phyloP scores from a whole-genome alignment of 1,284 basidiomycete species.

The Pseudozyma sp. region DNA sequence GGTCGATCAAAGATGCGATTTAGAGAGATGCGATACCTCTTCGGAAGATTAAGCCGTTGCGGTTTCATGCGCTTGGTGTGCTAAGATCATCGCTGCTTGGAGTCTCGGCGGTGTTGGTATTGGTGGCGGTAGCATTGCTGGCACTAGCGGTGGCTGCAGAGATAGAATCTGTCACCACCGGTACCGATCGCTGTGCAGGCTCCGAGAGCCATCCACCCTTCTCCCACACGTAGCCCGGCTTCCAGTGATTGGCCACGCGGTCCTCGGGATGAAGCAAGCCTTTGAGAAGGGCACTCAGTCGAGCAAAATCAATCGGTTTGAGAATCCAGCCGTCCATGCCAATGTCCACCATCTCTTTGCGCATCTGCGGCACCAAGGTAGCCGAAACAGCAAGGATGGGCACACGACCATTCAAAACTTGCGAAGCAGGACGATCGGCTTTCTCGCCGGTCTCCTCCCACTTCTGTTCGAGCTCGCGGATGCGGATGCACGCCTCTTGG shows the following conservation, averaged over 20 bases:
- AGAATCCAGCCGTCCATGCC: slow-evolving; percentile 88
- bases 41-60: too few relatives aligned
- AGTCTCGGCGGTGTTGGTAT: background rate
- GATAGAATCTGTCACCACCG: slow-evolving; percentile 16
- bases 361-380: slow-evolving; percentile 77
- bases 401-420: slow-evolving; percentile 77
- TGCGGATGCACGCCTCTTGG: slow-evolving; percentile 78
- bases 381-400: slow-evolving; percentile 88
- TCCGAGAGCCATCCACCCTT: slow-evolving; percentile 63
- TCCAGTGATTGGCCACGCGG: slow-evolving; percentile 55
- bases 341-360: slow-evolving; percentile 74
- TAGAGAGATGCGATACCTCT: too few relatives aligned
- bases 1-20: background rate
- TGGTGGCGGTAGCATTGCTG: background rate
- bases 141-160: slow-evolving; percentile 12
- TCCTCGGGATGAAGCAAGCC: slow-evolving; percentile 51
- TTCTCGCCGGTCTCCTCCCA: slow-evolving; percentile 27
- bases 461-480: slow-evolving; percentile 68
- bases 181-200: slow-evolving; percentile 45
- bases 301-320: slow-evolving; percentile 82
- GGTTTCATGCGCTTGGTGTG: slow-evolving; percentile 21
- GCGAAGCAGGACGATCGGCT: slow-evolving; percentile 59
- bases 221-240: slow-evolving; percentile 59
- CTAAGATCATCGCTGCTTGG: slow-evolving; percentile 11
- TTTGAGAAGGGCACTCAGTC: slow-evolving; percentile 55